Conservation (phyloP, 1,139 yeast species). For the Pichia sp. region DNA sequence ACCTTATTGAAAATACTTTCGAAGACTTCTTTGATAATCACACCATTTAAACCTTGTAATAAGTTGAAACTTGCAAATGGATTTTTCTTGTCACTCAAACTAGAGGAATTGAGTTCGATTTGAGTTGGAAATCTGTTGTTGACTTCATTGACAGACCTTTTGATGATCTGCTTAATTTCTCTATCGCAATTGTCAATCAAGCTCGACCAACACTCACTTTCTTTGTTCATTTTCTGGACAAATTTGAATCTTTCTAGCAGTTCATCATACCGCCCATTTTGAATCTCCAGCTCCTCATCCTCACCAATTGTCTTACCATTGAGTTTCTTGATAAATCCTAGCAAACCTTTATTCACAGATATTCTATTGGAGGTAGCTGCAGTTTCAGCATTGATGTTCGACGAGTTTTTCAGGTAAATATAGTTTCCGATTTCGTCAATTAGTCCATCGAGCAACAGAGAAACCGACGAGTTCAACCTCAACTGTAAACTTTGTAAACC, state of each 20-base stretch:
- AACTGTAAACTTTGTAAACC: slow-evolving; percentile 55
- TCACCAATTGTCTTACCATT: slow-evolving; percentile 19
- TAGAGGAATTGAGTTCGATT: slow-evolving; percentile 22
- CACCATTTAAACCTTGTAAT: slow-evolving; percentile 47
- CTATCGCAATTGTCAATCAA: slow-evolving; percentile 44
- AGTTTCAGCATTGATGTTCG: slow-evolving; percentile 22
- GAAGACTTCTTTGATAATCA: slow-evolving; percentile 64
- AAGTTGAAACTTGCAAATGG: slow-evolving; percentile 33
- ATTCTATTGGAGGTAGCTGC: slow-evolving; percentile 13
- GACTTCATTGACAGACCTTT: slow-evolving; percentile 61
- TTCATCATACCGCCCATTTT: slow-evolving; percentile 21
- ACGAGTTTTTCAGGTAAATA: slow-evolving; percentile 51
- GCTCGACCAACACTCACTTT: slow-evolving; percentile 57
- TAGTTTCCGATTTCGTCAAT: slow-evolving; percentile 74
- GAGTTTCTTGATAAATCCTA: slow-evolving; percentile 23
- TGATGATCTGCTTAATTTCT: slow-evolving; percentile 52
- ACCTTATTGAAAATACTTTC: slow-evolving; percentile 62
- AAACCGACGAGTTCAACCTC: slow-evolving; percentile 61
- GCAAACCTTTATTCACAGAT: slow-evolving; percentile 22
- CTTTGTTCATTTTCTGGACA: slow-evolving; percentile 45
- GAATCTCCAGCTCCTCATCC: slow-evolving; percentile 24
- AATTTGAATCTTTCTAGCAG: slow-evolving; percentile 19
- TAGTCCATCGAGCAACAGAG: slow-evolving; percentile 61
- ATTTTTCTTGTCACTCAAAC: slow-evolving; percentile 11
- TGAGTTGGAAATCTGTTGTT: slow-evolving; percentile 48